Conservation (phyloP, 768 basidiomycete genomes). For the Omphalotus guepiniiformis region DNA sequence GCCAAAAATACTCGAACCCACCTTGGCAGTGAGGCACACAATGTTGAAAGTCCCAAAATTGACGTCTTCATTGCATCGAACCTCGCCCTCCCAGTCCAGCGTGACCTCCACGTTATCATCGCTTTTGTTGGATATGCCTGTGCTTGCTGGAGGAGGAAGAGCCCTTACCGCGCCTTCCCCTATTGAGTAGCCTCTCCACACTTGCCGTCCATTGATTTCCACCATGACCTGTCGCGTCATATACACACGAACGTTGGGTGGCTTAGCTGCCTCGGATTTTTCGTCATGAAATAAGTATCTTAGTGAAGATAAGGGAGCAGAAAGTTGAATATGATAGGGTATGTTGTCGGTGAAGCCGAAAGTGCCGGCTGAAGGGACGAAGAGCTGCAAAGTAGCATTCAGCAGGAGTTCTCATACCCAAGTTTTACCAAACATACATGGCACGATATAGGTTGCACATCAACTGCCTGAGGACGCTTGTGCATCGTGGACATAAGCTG, state of each 20-base stretch:
- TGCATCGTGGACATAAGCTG: slow-evolving; percentile 40
- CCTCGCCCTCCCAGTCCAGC: slow-evolving; percentile 54
- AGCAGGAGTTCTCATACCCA: slow-evolving; percentile 6
- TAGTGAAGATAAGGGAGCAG: slow-evolving; percentile 40
- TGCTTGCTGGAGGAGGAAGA: slow-evolving; percentile 22
- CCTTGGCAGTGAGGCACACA: slow-evolving; percentile 45
- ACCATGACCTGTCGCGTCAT: slow-evolving; percentile 44
- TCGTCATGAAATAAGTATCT: slow-evolving; percentile 28
- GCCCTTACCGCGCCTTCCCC: slow-evolving; percentile 43
- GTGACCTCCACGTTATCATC: slow-evolving; percentile 23
- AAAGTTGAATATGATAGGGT: slow-evolving; percentile 56
- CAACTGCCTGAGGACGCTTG: slow-evolving; percentile 24
- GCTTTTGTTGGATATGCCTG: slow-evolving; percentile 10
- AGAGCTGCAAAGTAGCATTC: slow-evolving; percentile 27
- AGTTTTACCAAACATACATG: slow-evolving; percentile 36
- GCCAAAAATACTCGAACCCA: slow-evolving; percentile 19
- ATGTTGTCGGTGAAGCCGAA: slow-evolving; percentile 47
- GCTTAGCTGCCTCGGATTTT: neutral
- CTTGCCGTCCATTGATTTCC: slow-evolving; percentile 33
- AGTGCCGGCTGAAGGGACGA: slow-evolving; percentile 46
- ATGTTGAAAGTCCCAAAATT: slow-evolving; percentile 41
- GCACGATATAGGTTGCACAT: slow-evolving; percentile 40
- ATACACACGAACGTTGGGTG: slow-evolving; percentile 35
- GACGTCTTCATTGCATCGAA: slow-evolving; percentile 35
- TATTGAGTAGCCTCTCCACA: slow-evolving; percentile 32